phyloP scores from a whole-genome alignment of 1,284 basidiomycete species.

The Austroboletus niveus region DNA sequence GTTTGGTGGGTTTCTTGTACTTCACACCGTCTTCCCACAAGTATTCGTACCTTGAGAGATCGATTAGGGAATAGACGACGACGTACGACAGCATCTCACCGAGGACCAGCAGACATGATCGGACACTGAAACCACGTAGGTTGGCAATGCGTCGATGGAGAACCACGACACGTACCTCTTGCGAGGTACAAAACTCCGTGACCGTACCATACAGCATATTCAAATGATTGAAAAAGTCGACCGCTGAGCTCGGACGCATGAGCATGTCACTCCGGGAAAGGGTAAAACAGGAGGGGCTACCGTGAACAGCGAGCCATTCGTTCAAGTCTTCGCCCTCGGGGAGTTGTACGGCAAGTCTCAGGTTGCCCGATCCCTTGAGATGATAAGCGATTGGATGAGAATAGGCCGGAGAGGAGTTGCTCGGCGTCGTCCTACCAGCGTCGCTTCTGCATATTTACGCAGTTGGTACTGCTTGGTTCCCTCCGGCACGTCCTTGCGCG shows the following conservation, averaged over 20 bases:
- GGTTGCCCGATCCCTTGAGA: constrained; percentile 86
- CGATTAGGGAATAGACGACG: constrained; percentile 11
- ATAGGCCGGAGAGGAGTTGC: neutral
- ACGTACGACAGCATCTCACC: constrained; percentile 49
- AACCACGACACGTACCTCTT: constrained; percentile 62
- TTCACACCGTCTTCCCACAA: constrained; percentile 96
- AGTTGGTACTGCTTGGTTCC: constrained; percentile 97
- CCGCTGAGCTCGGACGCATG: constrained; percentile 50
- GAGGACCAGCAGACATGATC: constrained; percentile 97
- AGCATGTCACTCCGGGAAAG: neutral
- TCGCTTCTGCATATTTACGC: constrained; percentile 96
- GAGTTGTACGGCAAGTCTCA: constrained; percentile 84
- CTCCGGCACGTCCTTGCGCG: constrained; percentile 91
- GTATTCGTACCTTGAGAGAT: constrained; percentile 76
- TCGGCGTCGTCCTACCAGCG: constrained; percentile 61
- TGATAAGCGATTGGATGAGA: constrained; percentile 12
- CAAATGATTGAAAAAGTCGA: constrained; percentile 95
- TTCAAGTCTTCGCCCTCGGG: constrained; percentile 94
- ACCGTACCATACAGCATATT: constrained; percentile 97
- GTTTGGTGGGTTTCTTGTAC: constrained; percentile 91
- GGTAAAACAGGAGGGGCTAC: constrained; percentile 45
- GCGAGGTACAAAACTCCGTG: constrained; percentile 93
- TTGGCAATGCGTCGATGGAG: constrained; percentile 7
- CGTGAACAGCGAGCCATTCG: constrained; percentile 96
- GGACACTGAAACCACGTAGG: constrained; percentile 65